Evolutionary conservation across 2,329 filamentous ascomycete genomes (phyloP), one percentile per base, ranked within the genome.

Genomic region (Verticillium tricorpus): DNA sequence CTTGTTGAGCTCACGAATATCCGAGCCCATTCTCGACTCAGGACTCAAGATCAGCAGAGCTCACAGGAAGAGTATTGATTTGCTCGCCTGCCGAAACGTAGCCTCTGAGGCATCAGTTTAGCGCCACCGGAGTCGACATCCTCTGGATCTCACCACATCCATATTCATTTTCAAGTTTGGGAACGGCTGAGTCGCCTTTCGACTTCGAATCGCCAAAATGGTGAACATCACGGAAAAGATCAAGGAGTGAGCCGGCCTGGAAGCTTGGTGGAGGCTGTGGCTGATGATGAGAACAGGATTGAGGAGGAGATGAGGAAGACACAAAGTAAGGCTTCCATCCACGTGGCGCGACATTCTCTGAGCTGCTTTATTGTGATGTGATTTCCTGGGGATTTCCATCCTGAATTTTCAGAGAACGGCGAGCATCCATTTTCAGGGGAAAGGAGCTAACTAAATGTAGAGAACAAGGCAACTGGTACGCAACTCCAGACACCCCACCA

Each of bases 201-300:
- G 11, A 25, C 45, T 54, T 71, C 71, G 64, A 65, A 62, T 64
- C 66, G 66, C 61, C 77, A 85, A 80, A 72, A 99, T 99, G 95
- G 95, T 98, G 78, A 98, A 98, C 82, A 99, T 99, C 69, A 98
- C 95, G 68, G 96, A 99, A 61, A 98, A 97, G 85, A 99, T 99
- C 82, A 99, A 99, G 85, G 95, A 98, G 94, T 97, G 79, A 72
- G 89, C 12, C 37, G 28, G 57, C 22, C 34, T 14, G 50, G 5
- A 8, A 50, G 45, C 19, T 22, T 22, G n/a, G 45, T 4, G 52
- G 54, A 66, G 22, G 57, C 40, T 28, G 62, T 55, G 34, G 60
- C 66, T 73, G 64, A 72, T 69, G 55, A 59, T 62, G 56, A n/a
- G 60, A 61, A 60, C 69, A 97, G 94, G 88, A 99, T 99, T 72